Conservation (phyloP, 129 eudicot genomes). For the Flaveria linearis region DNA sequence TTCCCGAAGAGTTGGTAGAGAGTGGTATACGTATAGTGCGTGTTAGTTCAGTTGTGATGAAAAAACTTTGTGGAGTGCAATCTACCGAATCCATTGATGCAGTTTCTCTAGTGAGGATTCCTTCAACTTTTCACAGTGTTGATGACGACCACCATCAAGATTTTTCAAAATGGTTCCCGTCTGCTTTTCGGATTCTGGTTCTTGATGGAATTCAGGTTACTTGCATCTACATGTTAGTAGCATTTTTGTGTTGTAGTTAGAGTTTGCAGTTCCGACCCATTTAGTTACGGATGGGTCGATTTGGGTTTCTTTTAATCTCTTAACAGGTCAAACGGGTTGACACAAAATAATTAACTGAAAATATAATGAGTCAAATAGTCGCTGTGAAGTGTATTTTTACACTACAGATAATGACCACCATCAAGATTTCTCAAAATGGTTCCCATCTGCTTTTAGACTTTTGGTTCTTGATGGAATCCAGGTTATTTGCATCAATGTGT, state of each 20-base stretch:
- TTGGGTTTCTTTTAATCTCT: too few relatives aligned
- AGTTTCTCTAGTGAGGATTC: conserved; percentile 71
- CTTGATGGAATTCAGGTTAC: conserved; percentile 93
- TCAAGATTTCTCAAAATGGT: conserved; percentile 49
- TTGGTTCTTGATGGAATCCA: conserved; percentile 91
- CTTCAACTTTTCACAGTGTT: conserved; percentile 53
- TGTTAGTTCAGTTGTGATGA: conserved; percentile 68
- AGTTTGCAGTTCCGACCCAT: neutral
- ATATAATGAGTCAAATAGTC: neutral
- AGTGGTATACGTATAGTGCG: conserved; percentile 44
- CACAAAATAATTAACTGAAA: neutral
- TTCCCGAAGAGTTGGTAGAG: conserved; percentile 56
- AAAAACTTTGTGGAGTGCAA: conserved; percentile 80
- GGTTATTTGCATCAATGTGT: conserved; percentile 45
- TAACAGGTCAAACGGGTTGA: neutral
- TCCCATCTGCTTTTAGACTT: conserved; percentile 58
- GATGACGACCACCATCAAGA: conserved; percentile 34
- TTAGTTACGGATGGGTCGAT: neutral
- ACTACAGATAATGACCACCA: conserved; percentile 32
- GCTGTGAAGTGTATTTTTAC: conserved; percentile 24
- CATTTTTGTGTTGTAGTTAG: too few relatives aligned
- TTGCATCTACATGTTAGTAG: neutral
- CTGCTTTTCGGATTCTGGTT: conserved; percentile 64
- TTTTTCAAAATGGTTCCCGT: conserved; percentile 54
- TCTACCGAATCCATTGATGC: conserved; percentile 72